Base-by-base conservation (phyloP, 345 rosid genomes). In the Mallotus nudiflorus region DNA sequence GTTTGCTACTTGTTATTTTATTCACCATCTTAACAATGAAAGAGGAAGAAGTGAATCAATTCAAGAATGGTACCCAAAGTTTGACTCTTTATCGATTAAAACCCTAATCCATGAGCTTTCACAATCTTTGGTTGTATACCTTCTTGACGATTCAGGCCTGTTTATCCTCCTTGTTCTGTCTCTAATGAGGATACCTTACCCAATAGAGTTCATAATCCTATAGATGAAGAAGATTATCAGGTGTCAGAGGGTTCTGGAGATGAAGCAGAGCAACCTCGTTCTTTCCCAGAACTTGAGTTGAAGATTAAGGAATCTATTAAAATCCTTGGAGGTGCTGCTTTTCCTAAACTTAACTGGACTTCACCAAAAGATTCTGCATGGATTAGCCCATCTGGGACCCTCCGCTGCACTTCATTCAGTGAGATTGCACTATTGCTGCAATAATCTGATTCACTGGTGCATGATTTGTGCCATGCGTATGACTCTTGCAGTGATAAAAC, bases 311-410 rank as follows among this genome's bases (percentile, higher is more conserved):
- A 86, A 49, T 88, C 94, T 27, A 85, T 91, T n/a, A 77, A 82
- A 83, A 64, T 75, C 65, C 84, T 93, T 22, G 97, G 96, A 5
- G 92, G 92, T 11, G 70, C 87, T 0, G 75, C 88, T 14, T 85
- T 93, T 55, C 96, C 97, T 6, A 91, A 93, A 80, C 76, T 91
- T 66, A 93, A 89, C 65, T 93, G 98, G 98, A 91, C 94, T 65
- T 85, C 98, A 14, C 98, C 96, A 11, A 93, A 93, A 75, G 98
- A 93, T 9, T 75, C 96, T 44, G 90, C 96, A 25, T 91, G 98
- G 97, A 93, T 93, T 28, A 88, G 94, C 73, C 63, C 92, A 24
- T 78, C 85, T 3, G 92, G 87, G 72, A 80, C 83, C 62, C 89
- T 91, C 10, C 81, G 88, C 29, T 89, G 98, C 75, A 67, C 88